phyloP scores from a whole-genome alignment of 352 stramenopile genomes.

The Achlya hypogyna region DNA sequence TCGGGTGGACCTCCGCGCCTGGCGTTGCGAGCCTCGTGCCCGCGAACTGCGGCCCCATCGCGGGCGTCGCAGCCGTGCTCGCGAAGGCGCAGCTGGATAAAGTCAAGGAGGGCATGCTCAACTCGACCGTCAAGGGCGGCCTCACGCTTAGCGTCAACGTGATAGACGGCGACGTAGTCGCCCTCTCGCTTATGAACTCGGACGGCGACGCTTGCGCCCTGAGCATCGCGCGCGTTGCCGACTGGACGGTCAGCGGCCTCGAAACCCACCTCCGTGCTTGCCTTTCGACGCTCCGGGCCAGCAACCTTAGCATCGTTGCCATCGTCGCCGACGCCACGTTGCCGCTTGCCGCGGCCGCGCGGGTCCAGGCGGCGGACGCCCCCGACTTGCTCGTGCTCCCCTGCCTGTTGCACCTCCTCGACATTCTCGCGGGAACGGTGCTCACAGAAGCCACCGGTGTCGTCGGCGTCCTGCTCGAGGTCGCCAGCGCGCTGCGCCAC shows the following conservation, averaged over 20 bases:
- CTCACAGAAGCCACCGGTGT: constrained; percentile 39
- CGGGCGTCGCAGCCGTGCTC: constrained; percentile 24
- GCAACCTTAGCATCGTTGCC: constrained; percentile 60
- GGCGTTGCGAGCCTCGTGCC: not conserved
- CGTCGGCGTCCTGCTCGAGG: constrained; percentile 53
- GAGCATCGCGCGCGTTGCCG: constrained; percentile 40
- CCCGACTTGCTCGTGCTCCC: constrained; percentile 47
- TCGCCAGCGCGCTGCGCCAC: constrained; percentile 55
- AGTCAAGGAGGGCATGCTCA: constrained; percentile 74
- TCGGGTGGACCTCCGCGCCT: not conserved
- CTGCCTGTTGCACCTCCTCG: constrained; percentile 47
- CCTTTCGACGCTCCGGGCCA: constrained; percentile 34
- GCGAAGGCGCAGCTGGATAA: constrained; percentile 49
- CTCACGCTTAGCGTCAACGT: constrained; percentile 66
- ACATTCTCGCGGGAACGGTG: constrained; percentile 41
- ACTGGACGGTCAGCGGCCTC: constrained; percentile 26
- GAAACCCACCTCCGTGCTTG: constrained; percentile 54
- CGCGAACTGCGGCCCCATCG: not conserved
- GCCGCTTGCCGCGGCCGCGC: constrained; percentile 42
- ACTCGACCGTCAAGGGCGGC: constrained; percentile 70
- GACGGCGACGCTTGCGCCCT: constrained; percentile 68
- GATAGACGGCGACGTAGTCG: constrained; percentile 46
- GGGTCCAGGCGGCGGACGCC: constrained; percentile 35
- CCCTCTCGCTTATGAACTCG: constrained; percentile 68
- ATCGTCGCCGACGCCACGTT: constrained; percentile 64